Percentiles rank a stretch among this genome's conserved stretches.
phyloP scores from a whole-genome alignment of 495 filamentous ascomycete species.

The Melanomma pulvis-pyrius region DNA sequence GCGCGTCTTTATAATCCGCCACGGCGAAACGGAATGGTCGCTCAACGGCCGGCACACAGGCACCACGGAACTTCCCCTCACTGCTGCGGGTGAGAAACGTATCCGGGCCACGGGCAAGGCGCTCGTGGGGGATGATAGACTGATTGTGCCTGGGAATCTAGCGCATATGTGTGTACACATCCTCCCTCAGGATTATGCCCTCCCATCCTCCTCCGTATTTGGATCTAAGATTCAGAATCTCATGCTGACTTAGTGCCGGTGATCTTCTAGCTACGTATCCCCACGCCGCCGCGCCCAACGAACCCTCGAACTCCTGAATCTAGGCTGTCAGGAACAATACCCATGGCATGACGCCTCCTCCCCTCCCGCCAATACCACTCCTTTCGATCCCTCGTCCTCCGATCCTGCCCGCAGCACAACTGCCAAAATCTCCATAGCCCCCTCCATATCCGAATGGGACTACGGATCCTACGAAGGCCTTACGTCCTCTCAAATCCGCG shows the following conservation, averaged over 20 bases:
- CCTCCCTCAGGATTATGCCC: neutral
- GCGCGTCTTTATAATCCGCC: slow-evolving; percentile 88
- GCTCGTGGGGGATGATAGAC: slow-evolving; percentile 78
- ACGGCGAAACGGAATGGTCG: slow-evolving; percentile 97
- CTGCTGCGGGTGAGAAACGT: slow-evolving; percentile 81
- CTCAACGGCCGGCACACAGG: slow-evolving; percentile 91
- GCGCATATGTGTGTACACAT: slow-evolving; percentile 63
- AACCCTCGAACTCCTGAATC: slow-evolving; percentile 79
- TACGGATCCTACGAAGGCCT: slow-evolving; percentile 96
- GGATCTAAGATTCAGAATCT: neutral
- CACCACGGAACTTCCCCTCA: slow-evolving; percentile 81
- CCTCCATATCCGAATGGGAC: slow-evolving; percentile 89
- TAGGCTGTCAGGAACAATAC: slow-evolving; percentile 57
- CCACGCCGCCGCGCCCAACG: slow-evolving; percentile 82
- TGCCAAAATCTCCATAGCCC: slow-evolving; percentile 66
- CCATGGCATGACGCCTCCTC: slow-evolving; percentile 53
- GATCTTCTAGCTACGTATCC: slow-evolving; percentile 69
- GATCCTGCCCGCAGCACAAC: slow-evolving; percentile 44
- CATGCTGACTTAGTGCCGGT: neutral
- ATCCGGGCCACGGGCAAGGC: slow-evolving; percentile 79
- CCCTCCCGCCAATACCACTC: neutral
- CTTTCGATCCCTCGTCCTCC: neutral
- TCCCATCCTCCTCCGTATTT: neutral
- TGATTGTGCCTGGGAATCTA: slow-evolving; percentile 83
- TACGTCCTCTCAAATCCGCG: slow-evolving; percentile 70